phyloP scores from a whole-genome alignment of 805 yeast genomes.

The Candida ovalis region DNA sequence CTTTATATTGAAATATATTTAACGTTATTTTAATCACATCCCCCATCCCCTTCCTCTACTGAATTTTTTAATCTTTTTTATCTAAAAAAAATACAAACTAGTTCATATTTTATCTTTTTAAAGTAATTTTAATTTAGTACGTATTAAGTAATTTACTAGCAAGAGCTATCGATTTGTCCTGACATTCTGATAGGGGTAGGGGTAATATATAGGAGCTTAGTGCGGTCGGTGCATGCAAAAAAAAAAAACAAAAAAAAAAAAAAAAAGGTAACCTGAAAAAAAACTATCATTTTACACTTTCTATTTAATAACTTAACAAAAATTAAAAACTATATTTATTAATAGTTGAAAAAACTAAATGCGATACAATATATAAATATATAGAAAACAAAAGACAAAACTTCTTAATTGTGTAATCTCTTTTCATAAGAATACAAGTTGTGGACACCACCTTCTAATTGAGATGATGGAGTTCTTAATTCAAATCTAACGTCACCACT shows the following conservation, averaged over 20 bases:
- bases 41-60: background rate
- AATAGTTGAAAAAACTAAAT: background rate
- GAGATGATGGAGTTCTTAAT: slow-evolving; percentile 97
- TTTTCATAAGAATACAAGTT: slow-evolving; percentile 96
- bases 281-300: too few relatives aligned
- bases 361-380: background rate
- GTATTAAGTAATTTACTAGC: too few relatives aligned
- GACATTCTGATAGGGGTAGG: too few relatives aligned
- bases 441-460: slow-evolving; percentile 97
- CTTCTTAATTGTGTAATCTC: slow-evolving; percentile 77
- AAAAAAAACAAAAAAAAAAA: too few relatives aligned
- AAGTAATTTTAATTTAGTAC: background rate
- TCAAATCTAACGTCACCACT: slow-evolving; percentile 83
- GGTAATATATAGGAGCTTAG: too few relatives aligned
- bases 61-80: background rate
- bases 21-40: background rate
- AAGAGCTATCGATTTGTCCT: too few relatives aligned
- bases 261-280: too few relatives aligned
- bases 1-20: background rate
- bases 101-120: background rate
- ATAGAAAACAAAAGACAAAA: background rate
- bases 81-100: background rate
- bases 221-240: too few relatives aligned
- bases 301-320: too few relatives aligned
- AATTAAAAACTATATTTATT: background rate